phyloP scores from a whole-genome alignment of 495 filamentous ascomycete genomes.

The Aspergillus ostianus region DNA sequence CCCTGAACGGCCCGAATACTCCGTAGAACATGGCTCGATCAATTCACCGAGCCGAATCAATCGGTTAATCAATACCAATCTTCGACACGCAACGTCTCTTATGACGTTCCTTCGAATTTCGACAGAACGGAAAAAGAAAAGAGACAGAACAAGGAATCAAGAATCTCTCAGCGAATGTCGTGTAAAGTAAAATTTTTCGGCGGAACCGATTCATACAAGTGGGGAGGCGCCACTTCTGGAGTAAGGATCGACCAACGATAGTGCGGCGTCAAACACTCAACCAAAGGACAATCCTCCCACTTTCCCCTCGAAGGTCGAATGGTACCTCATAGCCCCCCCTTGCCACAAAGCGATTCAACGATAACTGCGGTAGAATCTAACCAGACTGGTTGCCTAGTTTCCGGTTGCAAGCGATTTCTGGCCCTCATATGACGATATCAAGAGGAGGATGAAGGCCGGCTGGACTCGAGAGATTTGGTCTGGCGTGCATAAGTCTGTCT shows the following conservation, averaged over 20 bases:
- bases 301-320: not conserved
- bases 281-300: slow-evolving; percentile 1
- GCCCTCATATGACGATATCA: slow-evolving; percentile 7
- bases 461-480: slow-evolving; percentile 1
- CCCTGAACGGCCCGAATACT: not conserved
- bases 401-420: not conserved
- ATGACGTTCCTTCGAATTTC: not conserved
- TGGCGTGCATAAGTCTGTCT: slow-evolving; percentile 3
- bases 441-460: not conserved
- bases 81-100: not conserved
- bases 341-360: not conserved
- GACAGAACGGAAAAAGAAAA: not conserved
- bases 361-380: not conserved
- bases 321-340: slow-evolving; percentile 1
- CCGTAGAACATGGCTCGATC: not conserved
- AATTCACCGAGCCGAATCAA: not conserved
- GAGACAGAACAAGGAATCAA: not conserved
- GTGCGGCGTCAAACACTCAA: not conserved
- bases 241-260: slow-evolving; percentile 6
- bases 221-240: slow-evolving; percentile 4
- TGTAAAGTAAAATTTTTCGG: slow-evolving; percentile 6
- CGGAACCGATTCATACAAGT: slow-evolving; percentile 4
- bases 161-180: not conserved
- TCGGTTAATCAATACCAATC: not conserved
- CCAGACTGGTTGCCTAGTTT: not conserved